Evolutionary conservation across 1,139 yeast genomes (phyloP).

Genomic region (Candida freyschussii): DNA sequence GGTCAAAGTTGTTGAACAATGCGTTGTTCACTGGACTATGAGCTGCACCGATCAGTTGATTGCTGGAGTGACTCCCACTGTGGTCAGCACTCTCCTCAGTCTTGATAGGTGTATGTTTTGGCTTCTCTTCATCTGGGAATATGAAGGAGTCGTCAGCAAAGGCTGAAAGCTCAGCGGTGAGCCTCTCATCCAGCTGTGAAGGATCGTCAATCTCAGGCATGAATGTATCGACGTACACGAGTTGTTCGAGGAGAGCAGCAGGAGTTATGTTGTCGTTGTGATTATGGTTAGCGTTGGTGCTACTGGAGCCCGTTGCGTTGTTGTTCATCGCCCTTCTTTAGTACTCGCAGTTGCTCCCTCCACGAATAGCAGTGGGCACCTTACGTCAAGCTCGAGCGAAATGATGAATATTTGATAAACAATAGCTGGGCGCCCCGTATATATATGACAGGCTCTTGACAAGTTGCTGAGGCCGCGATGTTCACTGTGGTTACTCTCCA

Average conservation of each 20-base stretch:
- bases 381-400: no score
- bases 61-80: constrained; percentile 5
- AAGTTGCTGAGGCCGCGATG: no score
- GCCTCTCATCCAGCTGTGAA: constrained; percentile 57
- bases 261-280: constrained; percentile 43
- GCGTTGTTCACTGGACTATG: no score
- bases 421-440: no score
- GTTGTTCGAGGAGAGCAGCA: constrained; percentile 65
- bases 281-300: constrained; percentile 1
- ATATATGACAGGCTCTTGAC: no score
- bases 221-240: constrained; percentile 71
- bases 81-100: constrained; percentile 11
- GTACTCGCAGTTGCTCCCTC: no score
- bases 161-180: constrained; percentile 69
- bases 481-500: no score
- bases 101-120: constrained; percentile 28
- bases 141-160: constrained; percentile 76
- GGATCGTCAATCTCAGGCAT: constrained; percentile 44
- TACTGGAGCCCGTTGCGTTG: constrained; percentile 1
- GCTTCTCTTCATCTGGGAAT: constrained; percentile 75
- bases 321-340: constrained; percentile 1
- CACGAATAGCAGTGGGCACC: no score
- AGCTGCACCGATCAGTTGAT: no score
- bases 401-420: no score
- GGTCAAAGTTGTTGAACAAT: no score